phyloP scores from a whole-genome alignment of 2,329 filamentous ascomycete genomes.

The Sporothrix curviconia region DNA sequence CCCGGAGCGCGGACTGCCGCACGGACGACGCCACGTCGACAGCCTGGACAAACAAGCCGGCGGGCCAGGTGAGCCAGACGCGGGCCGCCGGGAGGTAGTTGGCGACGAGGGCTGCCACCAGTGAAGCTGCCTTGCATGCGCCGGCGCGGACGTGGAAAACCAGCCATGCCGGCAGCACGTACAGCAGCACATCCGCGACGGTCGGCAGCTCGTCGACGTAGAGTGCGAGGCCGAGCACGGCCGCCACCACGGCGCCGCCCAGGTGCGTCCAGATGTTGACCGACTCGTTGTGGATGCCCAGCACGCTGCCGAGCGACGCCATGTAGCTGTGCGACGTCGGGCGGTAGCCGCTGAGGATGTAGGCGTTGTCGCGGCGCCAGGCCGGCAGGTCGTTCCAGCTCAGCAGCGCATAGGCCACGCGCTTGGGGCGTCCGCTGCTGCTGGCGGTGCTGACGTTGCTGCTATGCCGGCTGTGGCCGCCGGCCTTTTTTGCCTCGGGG shows the following conservation, averaged over 20 bases:
- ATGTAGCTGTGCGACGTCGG: conserved; percentile 42
- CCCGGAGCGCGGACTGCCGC: too few relatives aligned
- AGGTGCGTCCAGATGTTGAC: conserved; percentile 61
- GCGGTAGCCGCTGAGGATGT: conserved; percentile 49
- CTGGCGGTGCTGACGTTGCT: conserved; percentile 12
- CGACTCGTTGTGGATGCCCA: conserved; percentile 53
- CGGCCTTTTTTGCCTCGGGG: not conserved
- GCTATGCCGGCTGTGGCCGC: not conserved
- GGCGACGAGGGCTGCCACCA: not conserved
- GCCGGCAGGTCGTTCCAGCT: conserved; percentile 52
- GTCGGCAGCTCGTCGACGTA: conserved; percentile 31
- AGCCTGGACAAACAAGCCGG: too few relatives aligned
- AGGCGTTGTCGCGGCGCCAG: conserved; percentile 56
- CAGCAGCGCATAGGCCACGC: conserved; percentile 29
- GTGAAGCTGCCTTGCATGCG: not conserved
- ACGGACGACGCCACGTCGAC: too few relatives aligned
- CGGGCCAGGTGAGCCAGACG: too few relatives aligned
- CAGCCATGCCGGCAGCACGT: not conserved
- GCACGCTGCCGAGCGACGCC: conserved; percentile 40
- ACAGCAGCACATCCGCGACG: not conserved
- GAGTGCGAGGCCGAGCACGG: conserved; percentile 45
- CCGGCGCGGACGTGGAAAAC: not conserved
- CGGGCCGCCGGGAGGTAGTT: too few relatives aligned
- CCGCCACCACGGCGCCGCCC: conserved; percentile 57
- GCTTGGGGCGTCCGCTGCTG: conserved; percentile 26